Base-by-base conservation (phyloP, 495 filamentous ascomycete genomes). In the Polyplosphaeria fusca region DNA sequence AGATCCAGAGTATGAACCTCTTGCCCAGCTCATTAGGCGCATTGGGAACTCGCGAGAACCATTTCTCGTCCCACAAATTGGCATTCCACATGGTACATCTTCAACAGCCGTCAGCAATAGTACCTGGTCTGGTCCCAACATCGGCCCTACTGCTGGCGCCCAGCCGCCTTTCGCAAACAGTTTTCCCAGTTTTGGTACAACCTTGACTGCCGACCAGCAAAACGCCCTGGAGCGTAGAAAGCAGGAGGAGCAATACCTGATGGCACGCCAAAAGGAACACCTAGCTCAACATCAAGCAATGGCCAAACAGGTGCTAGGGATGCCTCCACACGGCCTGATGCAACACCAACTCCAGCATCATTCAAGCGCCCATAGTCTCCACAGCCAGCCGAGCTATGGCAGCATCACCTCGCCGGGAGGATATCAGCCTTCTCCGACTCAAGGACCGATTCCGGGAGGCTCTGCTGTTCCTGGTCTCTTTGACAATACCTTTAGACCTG, bases 41-140 rank as follows among this genome's bases (percentile, higher is more conserved):
- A 98, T 98, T 64, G 93, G 93, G 3, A 98, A 98, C 73, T 97
- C 94, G 1, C 79, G 93, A 9, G 93, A 98, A 71, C 93, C 93
- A 0, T 98, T 98, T 75, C 79, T 98, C 16, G 93, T 98, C 35
- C 93, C 93, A 25, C 91, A 97, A 68, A 95, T 96, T 63, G 91
- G 91, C 30, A 87, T 96, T 53, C 83, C 90, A 42, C 91, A 96
- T 70, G 91, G 89, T 9, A 83, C 85, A 4, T 79, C 88, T 9
- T 52, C 70, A 1, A 73, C 74, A 27, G 72, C 73, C 9, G 73
- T 78, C 28, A 78, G 79, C 47, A 73, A 73, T 43, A 60, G 71
- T 37, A 24, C 70, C 63, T 58, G 65, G 37, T 71, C 74, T 18
- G 68, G 65, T 35, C 60, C 68, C 4, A 7, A 7, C 14, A 35